phyloP scores from a whole-genome alignment of 768 basidiomycete species.

The Lactarius vividus region DNA sequence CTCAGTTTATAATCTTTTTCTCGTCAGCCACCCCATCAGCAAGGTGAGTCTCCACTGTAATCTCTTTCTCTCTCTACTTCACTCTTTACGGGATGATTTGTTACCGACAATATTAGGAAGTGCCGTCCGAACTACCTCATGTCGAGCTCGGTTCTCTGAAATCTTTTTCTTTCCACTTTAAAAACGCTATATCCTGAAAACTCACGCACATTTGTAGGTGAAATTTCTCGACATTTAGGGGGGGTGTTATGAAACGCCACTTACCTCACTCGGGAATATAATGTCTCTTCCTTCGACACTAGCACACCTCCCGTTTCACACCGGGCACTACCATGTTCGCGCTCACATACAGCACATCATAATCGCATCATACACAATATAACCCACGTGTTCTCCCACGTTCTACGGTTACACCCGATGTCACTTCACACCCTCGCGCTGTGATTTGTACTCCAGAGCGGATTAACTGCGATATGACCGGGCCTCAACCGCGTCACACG shows the following conservation, averaged over 20 bases:
- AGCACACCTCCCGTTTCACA: neutral
- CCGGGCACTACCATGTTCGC: neutral
- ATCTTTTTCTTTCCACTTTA: neutral
- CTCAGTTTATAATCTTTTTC: slow-evolving; percentile 24
- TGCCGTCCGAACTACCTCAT: slow-evolving; percentile 27
- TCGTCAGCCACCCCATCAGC: neutral
- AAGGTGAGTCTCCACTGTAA: neutral
- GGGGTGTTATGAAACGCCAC: neutral
- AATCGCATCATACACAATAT: neutral
- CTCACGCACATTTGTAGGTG: neutral
- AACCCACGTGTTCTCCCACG: neutral
- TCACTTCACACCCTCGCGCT: neutral
- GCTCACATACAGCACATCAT: neutral
- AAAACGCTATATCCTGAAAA: neutral
- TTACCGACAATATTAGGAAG: slow-evolving; percentile 29
- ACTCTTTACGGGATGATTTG: slow-evolving; percentile 17
- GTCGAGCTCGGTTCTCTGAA: slow-evolving; percentile 30
- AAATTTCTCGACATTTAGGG: slow-evolving; percentile 10
- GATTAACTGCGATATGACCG: neutral
- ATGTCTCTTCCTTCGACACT: neutral
- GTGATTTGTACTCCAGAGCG: neutral
- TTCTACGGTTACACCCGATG: neutral
- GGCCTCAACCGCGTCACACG: slow-evolving; percentile 19
- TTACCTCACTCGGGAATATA: neutral
- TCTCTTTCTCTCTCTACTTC: slow-evolving; percentile 3